Evolutionary conservation across 345 rosid genomes (phyloP).

Genomic region (Eucalyptus guilfoylei): DNA sequence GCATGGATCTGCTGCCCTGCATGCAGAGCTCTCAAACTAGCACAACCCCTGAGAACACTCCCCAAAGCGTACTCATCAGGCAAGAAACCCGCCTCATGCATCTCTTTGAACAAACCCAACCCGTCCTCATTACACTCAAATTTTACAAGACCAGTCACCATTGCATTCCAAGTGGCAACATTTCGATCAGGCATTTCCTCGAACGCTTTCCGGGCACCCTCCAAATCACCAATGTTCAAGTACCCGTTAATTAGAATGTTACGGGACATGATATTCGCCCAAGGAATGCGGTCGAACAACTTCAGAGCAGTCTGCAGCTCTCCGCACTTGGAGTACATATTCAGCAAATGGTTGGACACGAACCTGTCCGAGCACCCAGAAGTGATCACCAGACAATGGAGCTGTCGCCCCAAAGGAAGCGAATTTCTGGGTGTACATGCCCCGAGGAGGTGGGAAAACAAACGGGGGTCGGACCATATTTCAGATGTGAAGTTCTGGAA

Average conservation of each 20-base stretch:
- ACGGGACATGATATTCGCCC: constrained; percentile 62
- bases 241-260: constrained; percentile 60
- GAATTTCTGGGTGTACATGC: constrained; percentile 37
- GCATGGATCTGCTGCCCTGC: constrained; percentile 63
- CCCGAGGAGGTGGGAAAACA: constrained; percentile 32
- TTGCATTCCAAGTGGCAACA: constrained; percentile 54
- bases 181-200: constrained; percentile 56
- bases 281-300: constrained; percentile 31
- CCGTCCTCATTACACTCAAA: constrained; percentile 50
- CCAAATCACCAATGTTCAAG: constrained; percentile 28
- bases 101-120: constrained; percentile 32
- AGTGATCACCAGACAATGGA: constrained; percentile 50
- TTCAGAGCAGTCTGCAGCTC: constrained; percentile 24
- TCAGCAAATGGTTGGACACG: constrained; percentile 59
- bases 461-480: constrained; percentile 51
- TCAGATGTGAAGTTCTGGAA: constrained; percentile 22
- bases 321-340: constrained; percentile 59
- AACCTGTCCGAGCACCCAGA: constrained; percentile 69
- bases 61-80: constrained; percentile 51
- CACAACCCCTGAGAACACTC: constrained; percentile 65
- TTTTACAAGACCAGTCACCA: constrained; percentile 63
- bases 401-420: constrained; percentile 42
- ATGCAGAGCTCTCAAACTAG: constrained; percentile 28
- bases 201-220: constrained; percentile 46
- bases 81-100: constrained; percentile 36